Conservation (phyloP, 768 basidiomycete species). For the Termitomyces sp. region DNA sequence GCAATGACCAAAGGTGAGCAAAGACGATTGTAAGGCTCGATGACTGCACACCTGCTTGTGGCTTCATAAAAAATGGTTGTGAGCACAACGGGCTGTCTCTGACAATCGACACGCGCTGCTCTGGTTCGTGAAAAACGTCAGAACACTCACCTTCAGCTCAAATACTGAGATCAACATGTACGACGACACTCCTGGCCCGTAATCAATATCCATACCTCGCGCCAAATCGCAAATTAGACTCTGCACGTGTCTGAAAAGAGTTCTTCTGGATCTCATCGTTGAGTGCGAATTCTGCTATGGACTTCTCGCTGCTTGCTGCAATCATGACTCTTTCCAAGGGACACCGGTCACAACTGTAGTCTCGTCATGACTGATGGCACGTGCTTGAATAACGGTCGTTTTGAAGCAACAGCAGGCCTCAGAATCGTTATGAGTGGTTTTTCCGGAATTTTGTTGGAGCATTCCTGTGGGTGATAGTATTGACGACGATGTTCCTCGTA, state of each 20-base stretch:
- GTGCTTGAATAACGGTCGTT: background rate
- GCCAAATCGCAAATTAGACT: background rate
- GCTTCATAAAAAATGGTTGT: too few relatives aligned
- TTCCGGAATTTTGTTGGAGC: background rate
- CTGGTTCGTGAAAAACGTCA: too few relatives aligned
- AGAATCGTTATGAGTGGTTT: background rate
- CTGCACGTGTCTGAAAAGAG: background rate
- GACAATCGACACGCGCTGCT: too few relatives aligned
- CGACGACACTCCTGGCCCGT: background rate
- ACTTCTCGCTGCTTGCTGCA: background rate
- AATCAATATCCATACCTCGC: background rate
- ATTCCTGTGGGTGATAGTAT: conserved; percentile 9
- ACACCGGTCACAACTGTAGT: background rate
- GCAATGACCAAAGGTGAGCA: too few relatives aligned
- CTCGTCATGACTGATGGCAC: background rate
- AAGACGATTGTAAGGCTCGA: too few relatives aligned
- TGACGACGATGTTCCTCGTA: conserved; percentile 4
- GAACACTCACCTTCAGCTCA: too few relatives aligned
- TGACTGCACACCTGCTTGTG: too few relatives aligned
- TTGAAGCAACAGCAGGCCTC: background rate
- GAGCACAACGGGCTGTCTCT: too few relatives aligned
- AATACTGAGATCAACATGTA: background rate
- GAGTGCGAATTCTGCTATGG: background rate
- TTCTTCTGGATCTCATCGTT: background rate
- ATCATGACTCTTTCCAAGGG: background rate